Base-by-base conservation (phyloP, 257 asterid genomes). In the Nicotiana undulata region DNA sequence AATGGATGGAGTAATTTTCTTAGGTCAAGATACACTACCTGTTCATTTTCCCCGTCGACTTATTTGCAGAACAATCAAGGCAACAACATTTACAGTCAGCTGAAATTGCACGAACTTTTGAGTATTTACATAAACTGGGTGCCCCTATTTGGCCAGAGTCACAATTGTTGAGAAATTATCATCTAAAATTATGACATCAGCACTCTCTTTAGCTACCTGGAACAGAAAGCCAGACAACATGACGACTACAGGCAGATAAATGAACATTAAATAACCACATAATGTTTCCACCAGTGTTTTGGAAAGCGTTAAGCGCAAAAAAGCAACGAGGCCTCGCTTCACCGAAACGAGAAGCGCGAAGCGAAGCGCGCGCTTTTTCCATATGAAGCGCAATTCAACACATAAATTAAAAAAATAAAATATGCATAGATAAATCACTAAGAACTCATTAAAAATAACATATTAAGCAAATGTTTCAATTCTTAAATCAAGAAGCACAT, bases 141-240 rank as follows among this genome's bases (percentile, higher is more conserved):
- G 97, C 13, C 99, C 98, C 98, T 98, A 95, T 88, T 81, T 93
- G 44, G 97, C 98, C 51, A 95, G 98, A 13, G 97, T 95, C 18
- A 91, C 98, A 58, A 95, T 93, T 79, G 99, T 93, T 84, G 99
- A 93, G 90, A 95, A 95, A 81, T 95, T 93, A 79, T 93, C 99
- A 34, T 95, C 99, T 80, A 95, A 89, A 84, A 95, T 95, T 80
- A 95, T 92, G 80, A 93, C 97, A 79, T 95, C 99, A 40, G 99
- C 97, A 76, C 98, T 95, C 91, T 95, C 99, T 89, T 95, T 95
- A 58, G 99, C 99, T 85, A 95, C 98, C 98, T 94, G 89, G 79
- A 64, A 79, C 37, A 83, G 26, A 70, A 22, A 22, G 12, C 34
- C 56, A 70, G 34, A 40, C 77, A 70, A 6, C 58, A 70, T 70